Evolutionary conservation across 1,139 yeast species (phyloP), one percentile per base, ranked within the genome.

Genomic region (Kluyveromyces sp.): DNA sequence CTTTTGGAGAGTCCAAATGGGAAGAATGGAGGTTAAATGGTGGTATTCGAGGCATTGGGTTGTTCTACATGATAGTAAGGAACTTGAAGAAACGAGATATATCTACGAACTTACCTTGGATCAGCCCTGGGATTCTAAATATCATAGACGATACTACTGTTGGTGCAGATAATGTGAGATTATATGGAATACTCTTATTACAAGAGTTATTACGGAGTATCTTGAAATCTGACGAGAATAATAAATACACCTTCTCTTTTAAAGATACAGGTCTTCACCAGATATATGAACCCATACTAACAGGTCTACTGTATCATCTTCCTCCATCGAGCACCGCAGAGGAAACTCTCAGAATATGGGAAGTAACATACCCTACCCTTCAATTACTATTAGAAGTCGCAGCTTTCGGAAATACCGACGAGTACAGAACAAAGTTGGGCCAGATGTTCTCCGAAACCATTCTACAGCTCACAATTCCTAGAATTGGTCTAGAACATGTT

Each of bases 51-150:
- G 45, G 60, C 38, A 50, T 61, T 7, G 58, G 64, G 7, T 43
- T 61, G 27, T 56, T 62, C 34, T 52, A 53, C 45, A 44, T 48
- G 2, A 51, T 61, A 4, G 45, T 63, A 5, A 26, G 42, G 7
- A 42, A 52, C 48, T 25, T 63, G 26, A 43, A 46, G 15, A 50
- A 50, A 25, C 43, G 45, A n/a, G 49, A 56, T 25, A 45, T 63
- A 1, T 58, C 65, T 3, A 39, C 56, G 1, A 58, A 61, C 47
- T 39, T 63, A 27, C 53, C 61, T 54, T 63, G 67, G 67, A 58
- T 63, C 10, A 56, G 55, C 4, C 66, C 67, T 4, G 65, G 63
- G 4, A 58, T 63, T n/a, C 45, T 62, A 26, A 61, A 61, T 46
- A 43, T 62, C 7, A 35, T 63, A 38, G 66, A 62, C 42, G 62